These are phyloP conservation scores for Kazachstania africana DNA, from an alignment of 805 yeast species.

Conservation along the genomic window DNA sequence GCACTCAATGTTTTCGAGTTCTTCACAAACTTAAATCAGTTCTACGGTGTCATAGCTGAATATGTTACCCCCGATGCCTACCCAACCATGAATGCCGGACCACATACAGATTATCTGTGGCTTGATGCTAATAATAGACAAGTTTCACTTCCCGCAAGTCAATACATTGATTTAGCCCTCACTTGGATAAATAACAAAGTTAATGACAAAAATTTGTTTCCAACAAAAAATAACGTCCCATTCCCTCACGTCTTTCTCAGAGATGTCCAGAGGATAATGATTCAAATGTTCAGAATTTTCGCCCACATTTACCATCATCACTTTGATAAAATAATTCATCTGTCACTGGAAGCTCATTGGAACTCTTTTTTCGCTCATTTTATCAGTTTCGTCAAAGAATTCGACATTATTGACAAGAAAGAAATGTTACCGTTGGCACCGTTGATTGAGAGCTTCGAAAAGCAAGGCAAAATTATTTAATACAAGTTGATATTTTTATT, in stretches of 20 bases:
- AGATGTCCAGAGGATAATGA: conserved; percentile 75
- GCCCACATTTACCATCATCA: conserved; percentile 94
- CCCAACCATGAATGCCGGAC: conserved; percentile 95
- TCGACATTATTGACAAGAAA: conserved; percentile 61
- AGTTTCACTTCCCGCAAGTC: conserved; percentile 79
- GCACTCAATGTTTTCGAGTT: conserved; percentile 87
- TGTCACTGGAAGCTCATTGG: conserved; percentile 94
- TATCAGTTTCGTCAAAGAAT: conserved; percentile 75
- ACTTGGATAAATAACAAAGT: conserved; percentile 83
- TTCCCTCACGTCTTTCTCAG: conserved; percentile 78
- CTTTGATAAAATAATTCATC: conserved; percentile 84
- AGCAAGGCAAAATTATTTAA: conserved; percentile 65
- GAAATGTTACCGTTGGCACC: conserved; percentile 73
- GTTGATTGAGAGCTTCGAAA: conserved; percentile 68
- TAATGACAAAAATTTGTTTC: conserved; percentile 82
- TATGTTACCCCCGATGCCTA: conserved; percentile 81
- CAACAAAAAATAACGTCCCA: conserved; percentile 79
- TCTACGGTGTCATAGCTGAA: conserved; percentile 83
- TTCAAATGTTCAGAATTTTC: conserved; percentile 90
- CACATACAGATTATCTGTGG: conserved; percentile 86
- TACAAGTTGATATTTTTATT: background rate
- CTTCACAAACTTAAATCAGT: conserved; percentile 73
- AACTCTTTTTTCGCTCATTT: conserved; percentile 94
- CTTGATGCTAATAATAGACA: conserved; percentile 71
- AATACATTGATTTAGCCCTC: conserved; percentile 83